Conservation (phyloP, 768 basidiomycete species). For the Plicaturopsis crispa region DNA sequence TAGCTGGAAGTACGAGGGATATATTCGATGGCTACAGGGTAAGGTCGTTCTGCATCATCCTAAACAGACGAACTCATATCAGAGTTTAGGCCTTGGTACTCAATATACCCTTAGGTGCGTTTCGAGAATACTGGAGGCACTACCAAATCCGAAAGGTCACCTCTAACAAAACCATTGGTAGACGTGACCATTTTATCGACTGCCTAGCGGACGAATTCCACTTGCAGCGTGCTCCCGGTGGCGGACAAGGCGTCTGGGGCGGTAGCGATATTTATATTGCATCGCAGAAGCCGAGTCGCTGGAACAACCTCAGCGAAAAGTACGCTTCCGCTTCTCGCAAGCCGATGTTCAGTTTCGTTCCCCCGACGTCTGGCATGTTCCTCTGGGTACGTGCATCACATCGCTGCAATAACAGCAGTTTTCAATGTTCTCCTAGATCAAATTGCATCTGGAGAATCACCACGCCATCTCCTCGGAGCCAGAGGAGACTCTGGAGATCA, state of each 20-base stretch:
- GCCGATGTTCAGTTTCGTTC: constrained; percentile 58
- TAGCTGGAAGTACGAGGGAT: constrained; percentile 66
- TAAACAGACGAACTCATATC: no score
- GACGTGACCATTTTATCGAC: constrained; percentile 62
- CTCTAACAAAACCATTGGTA: no score
- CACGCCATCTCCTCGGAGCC: constrained; percentile 31
- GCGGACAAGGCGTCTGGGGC: constrained; percentile 19
- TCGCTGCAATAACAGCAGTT: constrained; percentile 1
- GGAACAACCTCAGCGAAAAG: constrained; percentile 32
- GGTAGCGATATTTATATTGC: constrained; percentile 39
- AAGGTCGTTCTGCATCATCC: no score
- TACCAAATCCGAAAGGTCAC: no score
- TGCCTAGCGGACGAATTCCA: constrained; percentile 57
- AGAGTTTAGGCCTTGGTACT: constrained; percentile 42
- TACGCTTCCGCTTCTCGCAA: constrained; percentile 13
- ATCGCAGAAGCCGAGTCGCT: constrained; percentile 24
- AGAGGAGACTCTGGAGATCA: constrained; percentile 39
- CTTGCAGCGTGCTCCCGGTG: constrained; percentile 28
- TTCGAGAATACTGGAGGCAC: no score
- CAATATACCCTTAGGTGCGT: constrained; percentile 50
- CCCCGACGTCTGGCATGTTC: constrained; percentile 83
- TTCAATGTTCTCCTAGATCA: constrained; percentile 31
- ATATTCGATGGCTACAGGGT: constrained; percentile 75
- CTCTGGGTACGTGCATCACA: constrained; percentile 46
- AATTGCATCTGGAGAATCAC: constrained; percentile 53